A percentile compares a stretch with the other conserved stretches of the same genome.
These are phyloP conservation scores for Serendipita indica DNA, from an alignment of 768 basidiomycete species.

Conservation along the genomic window DNA sequence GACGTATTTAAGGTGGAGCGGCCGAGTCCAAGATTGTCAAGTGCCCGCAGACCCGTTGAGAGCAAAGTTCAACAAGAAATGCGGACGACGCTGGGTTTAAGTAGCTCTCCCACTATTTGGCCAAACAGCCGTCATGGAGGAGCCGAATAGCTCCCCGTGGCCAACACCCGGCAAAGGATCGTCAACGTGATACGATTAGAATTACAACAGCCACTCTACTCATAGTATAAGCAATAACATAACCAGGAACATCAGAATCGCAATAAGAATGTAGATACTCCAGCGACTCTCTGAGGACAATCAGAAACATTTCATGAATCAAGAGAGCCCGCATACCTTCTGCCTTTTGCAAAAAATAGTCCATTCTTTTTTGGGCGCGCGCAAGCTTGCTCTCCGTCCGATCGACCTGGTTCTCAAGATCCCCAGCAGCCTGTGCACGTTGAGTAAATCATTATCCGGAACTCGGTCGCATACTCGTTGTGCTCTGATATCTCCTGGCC, in stretches of 20 bases:
- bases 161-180: too few species aligned
- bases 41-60: too few species aligned
- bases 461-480: conserved; percentile 50
- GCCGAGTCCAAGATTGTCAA: too few species aligned
- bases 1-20: too few species aligned
- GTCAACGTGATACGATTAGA: too few species aligned
- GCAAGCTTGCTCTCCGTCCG: conserved; percentile 47
- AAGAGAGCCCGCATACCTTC: conserved; percentile 37
- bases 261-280: conserved; percentile 74
- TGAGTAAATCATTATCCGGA: background rate
- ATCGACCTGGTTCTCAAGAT: conserved; percentile 62
- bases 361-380: conserved; percentile 51
- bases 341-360: conserved; percentile 70
- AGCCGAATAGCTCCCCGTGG: too few species aligned
- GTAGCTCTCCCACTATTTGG: too few species aligned
- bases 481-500: conserved; percentile 86
- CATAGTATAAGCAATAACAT: conserved; percentile 65
- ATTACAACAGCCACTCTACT: too few species aligned
- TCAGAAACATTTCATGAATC: background rate
- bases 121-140: too few species aligned
- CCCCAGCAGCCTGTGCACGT: conserved; percentile 56
- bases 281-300: conserved; percentile 29
- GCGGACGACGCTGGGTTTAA: too few species aligned
- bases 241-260: conserved; percentile 62
- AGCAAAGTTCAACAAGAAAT: too few species aligned